Percentiles rank a stretch among this genome's conserved stretches.
These are phyloP conservation scores for Triticum dicoccoides DNA, from an alignment of 176 grass and related monocot species.

Conservation along the genomic window DNA sequence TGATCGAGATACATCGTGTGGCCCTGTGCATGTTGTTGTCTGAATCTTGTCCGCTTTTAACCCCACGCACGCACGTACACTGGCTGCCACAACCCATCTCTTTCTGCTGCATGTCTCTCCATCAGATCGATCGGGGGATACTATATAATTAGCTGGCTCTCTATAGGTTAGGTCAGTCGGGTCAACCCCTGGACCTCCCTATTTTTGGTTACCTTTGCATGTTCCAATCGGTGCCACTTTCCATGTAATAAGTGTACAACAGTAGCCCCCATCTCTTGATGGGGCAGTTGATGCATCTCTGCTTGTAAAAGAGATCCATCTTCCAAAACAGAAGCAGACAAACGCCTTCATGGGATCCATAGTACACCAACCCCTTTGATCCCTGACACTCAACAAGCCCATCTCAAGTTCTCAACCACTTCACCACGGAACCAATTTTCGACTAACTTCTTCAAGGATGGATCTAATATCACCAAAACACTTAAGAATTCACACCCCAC, in stretches of 20 bases:
- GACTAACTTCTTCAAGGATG: not conserved
- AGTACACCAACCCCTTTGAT: not conserved
- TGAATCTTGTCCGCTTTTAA: not conserved
- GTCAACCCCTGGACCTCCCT: conserved; percentile 16
- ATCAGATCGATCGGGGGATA: not conserved
- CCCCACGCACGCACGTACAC: not conserved
- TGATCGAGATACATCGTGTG: not conserved
- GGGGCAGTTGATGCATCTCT: not conserved
- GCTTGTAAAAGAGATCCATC: not conserved
- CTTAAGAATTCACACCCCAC: not conserved
- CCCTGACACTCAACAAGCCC: not conserved
- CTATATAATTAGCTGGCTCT: not conserved
- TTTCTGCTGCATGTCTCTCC: not conserved
- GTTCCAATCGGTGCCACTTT: not conserved
- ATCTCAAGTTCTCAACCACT: not conserved
- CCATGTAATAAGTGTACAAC: not conserved
- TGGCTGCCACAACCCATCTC: not conserved
- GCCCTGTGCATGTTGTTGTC: not conserved
- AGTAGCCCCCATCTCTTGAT: not conserved
- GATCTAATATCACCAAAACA: not conserved
- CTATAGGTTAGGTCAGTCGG: not conserved
- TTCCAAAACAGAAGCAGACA: conserved; percentile 8
- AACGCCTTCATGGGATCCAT: not conserved
- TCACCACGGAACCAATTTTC: not conserved
- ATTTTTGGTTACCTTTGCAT: conserved; percentile 3